Percentiles rank a stretch among this genome's conserved stretches.
Evolutionary conservation across 225 moss, liverwort and hornwort species (phyloP).

Genomic region (Climacium dendroides): DNA sequence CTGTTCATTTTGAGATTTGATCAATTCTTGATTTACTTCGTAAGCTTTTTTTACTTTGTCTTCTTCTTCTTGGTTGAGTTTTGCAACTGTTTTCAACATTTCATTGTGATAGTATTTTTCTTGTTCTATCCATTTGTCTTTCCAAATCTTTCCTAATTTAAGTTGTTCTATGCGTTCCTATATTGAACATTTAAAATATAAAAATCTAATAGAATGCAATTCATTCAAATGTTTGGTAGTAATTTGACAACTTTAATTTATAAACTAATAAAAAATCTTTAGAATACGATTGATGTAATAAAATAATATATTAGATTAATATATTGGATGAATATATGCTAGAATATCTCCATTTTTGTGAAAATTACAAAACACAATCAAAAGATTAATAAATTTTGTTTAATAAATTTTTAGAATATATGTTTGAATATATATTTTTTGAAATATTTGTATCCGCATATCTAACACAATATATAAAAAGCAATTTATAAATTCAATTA

Average conservation of each 20-base stretch:
- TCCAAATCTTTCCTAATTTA: slow-evolving; percentile 2
- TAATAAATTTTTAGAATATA: background rate
- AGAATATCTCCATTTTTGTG: rapidly evolving
- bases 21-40: background rate
- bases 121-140: slow-evolving; percentile 14
- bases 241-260: background rate
- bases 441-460: too few relatives aligned
- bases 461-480: too few relatives aligned
- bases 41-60: background rate
- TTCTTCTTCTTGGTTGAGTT: slow-evolving; percentile 3
- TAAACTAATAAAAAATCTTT: background rate
- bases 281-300: background rate
- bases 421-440: background rate
- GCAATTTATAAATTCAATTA: too few relatives aligned
- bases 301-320: background rate
- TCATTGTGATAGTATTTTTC: slow-evolving; percentile 18
- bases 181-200: background rate
- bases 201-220: background rate
- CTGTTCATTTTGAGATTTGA: slow-evolving; percentile 2
- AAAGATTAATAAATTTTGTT: background rate
- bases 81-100: slow-evolving; percentile 11
- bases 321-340: background rate
- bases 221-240: background rate
- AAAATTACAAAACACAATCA: background rate
- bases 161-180: slow-evolving; percentile 14